phyloP scores from a whole-genome alignment of 345 rosid genomes.

The Eucalyptus decipiens region DNA sequence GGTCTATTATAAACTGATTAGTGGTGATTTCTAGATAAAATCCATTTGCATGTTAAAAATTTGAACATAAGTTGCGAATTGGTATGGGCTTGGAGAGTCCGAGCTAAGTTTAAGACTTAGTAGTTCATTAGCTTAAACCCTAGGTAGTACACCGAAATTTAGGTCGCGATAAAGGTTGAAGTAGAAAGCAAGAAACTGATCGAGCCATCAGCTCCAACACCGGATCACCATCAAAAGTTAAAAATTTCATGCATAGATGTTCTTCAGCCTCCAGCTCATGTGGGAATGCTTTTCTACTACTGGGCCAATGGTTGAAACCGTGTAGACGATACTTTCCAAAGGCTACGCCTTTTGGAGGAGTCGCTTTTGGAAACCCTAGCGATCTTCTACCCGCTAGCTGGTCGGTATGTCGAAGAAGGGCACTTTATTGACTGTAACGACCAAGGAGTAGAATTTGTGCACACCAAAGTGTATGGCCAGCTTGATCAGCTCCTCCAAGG shows the following conservation, averaged over 20 bases:
- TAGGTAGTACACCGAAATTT: too few relatives aligned
- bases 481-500: background rate
- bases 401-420: background rate
- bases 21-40: fast-evolving
- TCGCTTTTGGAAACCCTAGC: background rate
- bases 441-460: background rate
- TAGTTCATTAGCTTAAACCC: too few relatives aligned
- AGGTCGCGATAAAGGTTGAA: background rate
- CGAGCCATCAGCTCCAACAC: background rate
- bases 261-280: background rate
- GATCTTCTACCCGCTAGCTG: background rate
- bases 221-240: too few relatives aligned
- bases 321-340: background rate
- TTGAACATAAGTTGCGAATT: too few relatives aligned
- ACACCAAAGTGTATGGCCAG: background rate
- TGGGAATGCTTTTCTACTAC: background rate
- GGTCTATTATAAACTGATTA: fast-evolving
- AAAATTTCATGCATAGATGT: background rate
- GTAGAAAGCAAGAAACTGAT: background rate
- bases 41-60: too few relatives aligned
- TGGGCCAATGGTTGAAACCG: background rate
- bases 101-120: too few relatives aligned
- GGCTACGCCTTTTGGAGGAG: background rate
- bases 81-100: fast-evolving
- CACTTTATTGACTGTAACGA: background rate